Percentiles rank a stretch among this genome's conserved stretches.
phyloP scores from a whole-genome alignment of 345 rosid genomes.

The Erysimum cheiranthoides region DNA sequence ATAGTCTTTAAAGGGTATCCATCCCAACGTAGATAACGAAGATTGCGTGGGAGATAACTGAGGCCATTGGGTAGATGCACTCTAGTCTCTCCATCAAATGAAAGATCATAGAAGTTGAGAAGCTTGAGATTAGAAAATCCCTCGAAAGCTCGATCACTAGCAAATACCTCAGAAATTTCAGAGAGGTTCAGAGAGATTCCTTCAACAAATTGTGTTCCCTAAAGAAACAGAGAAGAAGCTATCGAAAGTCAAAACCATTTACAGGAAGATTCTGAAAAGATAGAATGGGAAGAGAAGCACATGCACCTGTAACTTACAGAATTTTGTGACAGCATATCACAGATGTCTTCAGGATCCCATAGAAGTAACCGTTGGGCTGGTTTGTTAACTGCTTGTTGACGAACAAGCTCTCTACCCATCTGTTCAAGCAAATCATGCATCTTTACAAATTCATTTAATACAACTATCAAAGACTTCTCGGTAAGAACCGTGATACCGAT shows the following conservation, averaged over 20 bases:
- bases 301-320: conserved; percentile 33
- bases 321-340: conserved; percentile 35
- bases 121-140: conserved; percentile 42
- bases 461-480: conserved; percentile 43
- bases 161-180: conserved; percentile 12
- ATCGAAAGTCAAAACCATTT: conserved; percentile 10
- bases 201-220: conserved; percentile 46
- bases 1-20: conserved; percentile 44
- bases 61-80: conserved; percentile 32
- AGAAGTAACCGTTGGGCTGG: conserved; percentile 38
- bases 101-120: conserved; percentile 36
- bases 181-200: conserved; percentile 36
- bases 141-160: conserved; percentile 31
- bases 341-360: conserved; percentile 41
- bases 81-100: conserved; percentile 42
- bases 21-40: conserved; percentile 46
- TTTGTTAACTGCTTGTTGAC: conserved; percentile 32
- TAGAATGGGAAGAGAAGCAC: conserved; percentile 3
- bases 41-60: conserved; percentile 35
- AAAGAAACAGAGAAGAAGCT: conserved; percentile 3
- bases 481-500: conserved; percentile 45
- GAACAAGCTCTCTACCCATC: conserved; percentile 45
- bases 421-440: conserved; percentile 48
- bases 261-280: conserved; percentile 17
- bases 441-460: conserved; percentile 22